Base-by-base conservation (phyloP, 1,284 basidiomycete genomes). In the Singerocomus inundabilis region DNA sequence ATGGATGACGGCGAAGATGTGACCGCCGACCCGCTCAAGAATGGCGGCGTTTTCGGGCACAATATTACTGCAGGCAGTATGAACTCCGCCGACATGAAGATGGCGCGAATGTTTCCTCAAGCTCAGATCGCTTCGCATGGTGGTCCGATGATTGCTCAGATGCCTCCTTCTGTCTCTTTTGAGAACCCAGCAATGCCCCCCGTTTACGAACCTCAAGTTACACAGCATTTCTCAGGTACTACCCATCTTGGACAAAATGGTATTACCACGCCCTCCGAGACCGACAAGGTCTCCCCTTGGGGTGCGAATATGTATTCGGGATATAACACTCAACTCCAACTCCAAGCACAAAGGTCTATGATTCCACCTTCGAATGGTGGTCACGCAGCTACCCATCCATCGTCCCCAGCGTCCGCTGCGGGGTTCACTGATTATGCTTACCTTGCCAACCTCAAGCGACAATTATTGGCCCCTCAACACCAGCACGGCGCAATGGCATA, bases 301-400 rank as follows among this genome's bases (percentile, higher is more conserved):
- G 51, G 64, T 43, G 48, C 62, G 37, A 69, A 65, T 37, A 46
- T 70, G 56, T 71, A 70, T 48, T 39, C 58, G 15, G 63, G 55
- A 33, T 72, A 70, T 48, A 59, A 61, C 26, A 8, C 61, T 42
- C 65, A 64, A 41, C 55, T 59, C 36, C 70, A 59, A 39, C 54
- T 60, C 39, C 61, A 57, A 28, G 46, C 57, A 0, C 60, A 63
- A 36, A 57, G 64, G 48, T 46, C 49, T 26, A 65, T 72, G 54
- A 63, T 73, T 49, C 67, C 70, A 0, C 63, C 75, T 35, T 62
- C 75, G 10, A 57, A 63, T n/a, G 46, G 58, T 15, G 60, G 67
- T 25, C 70, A 70, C 42, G 55, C 61, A 47, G 48, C 56, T 32
- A 37, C 51, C 37, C 57, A 61, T 15, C 53, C 58, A 6, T 47